These are phyloP conservation scores for Diplosphaera chodatii DNA, from an alignment of 139 green algal species.

Conservation along the genomic window DNA sequence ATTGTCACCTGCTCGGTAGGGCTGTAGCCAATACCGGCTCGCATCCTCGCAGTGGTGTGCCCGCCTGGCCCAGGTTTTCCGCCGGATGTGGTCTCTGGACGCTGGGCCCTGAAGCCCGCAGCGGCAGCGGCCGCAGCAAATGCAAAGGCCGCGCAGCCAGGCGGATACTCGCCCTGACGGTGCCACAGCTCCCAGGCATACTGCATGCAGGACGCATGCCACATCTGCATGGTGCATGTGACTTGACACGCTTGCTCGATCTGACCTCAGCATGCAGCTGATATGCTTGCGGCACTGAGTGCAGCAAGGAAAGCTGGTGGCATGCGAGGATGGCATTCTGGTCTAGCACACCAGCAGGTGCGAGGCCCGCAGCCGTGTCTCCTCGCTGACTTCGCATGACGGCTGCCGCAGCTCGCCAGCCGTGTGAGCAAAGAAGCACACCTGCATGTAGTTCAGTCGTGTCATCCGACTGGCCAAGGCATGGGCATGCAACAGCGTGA, in stretches of 20 bases:
- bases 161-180: neutral
- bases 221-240: neutral
- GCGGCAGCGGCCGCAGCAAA: neutral
- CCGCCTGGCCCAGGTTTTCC: neutral
- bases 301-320: too few species aligned
- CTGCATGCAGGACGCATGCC: neutral
- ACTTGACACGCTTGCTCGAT: too few species aligned
- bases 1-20: neutral
- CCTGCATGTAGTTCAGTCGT: too few species aligned
- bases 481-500: too few species aligned
- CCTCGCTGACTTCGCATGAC: neutral
- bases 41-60: neutral
- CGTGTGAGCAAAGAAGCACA: neutral
- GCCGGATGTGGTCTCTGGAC: neutral
- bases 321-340: too few species aligned
- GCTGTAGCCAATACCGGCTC: neutral
- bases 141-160: neutral
- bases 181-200: neutral
- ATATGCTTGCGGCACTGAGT: too few species aligned
- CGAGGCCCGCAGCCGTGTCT: neutral
- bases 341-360: neutral
- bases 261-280: too few species aligned
- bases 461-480: too few species aligned
- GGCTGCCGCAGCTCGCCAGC: neutral
- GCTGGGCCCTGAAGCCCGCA: neutral